Evolutionary conservation across 495 filamentous ascomycete genomes (phyloP).

Genomic region (Penicillium alfredii): DNA sequence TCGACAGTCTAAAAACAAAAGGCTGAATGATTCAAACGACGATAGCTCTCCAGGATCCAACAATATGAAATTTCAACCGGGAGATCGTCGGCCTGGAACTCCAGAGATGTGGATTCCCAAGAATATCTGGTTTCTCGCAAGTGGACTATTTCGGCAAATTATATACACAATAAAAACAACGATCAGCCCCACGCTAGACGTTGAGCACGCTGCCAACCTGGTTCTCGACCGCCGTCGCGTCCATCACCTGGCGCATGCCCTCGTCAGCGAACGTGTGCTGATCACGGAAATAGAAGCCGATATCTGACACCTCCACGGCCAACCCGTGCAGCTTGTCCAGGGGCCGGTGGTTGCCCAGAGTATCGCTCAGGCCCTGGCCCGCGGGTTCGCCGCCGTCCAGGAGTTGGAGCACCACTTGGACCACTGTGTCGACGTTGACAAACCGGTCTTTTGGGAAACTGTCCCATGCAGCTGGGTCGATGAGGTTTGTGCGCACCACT

Average conservation of each 20-base stretch:
- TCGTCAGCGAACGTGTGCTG: slow-evolving; percentile 19
- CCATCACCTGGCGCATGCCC: slow-evolving; percentile 21
- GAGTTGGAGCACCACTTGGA: slow-evolving; percentile 12
- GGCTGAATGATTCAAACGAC: no score
- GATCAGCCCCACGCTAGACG: not conserved
- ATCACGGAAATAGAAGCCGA: slow-evolving; percentile 15
- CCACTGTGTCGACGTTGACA: slow-evolving; percentile 6
- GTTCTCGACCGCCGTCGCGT: no score
- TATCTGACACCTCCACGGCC: slow-evolving; percentile 18
- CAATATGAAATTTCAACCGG: no score
- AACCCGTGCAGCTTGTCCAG: slow-evolving; percentile 10
- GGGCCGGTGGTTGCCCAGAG: slow-evolving; percentile 3
- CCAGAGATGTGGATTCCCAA: no score
- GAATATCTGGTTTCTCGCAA: no score
- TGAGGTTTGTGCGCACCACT: slow-evolving; percentile 17
- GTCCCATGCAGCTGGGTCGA: slow-evolving; percentile 11
- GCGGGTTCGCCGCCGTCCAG: slow-evolving; percentile 11
- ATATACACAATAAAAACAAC: no score
- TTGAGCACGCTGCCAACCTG: no score
- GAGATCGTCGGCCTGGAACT: no score
- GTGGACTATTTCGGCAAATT: no score
- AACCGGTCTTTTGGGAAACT: slow-evolving; percentile 11
- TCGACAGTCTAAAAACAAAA: no score
- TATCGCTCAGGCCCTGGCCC: slow-evolving; percentile 14
- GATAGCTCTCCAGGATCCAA: no score